Base-by-base conservation (phyloP, 257 asterid species). In the Phtheirospermum japonicum region DNA sequence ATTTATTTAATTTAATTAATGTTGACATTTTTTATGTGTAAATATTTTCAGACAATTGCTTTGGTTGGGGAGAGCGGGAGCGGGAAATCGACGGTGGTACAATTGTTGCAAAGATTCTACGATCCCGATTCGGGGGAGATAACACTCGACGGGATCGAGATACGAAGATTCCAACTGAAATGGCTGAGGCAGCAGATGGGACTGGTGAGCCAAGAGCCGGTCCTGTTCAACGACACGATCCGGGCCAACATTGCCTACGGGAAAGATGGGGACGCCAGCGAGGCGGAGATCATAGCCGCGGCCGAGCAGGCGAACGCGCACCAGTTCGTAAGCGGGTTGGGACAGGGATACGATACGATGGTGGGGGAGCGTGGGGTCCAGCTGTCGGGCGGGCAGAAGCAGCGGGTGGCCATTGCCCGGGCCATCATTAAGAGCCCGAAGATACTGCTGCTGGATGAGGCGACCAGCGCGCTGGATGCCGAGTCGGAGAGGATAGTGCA, bases 161-260 rank as follows among this genome's bases (percentile, higher is more conserved):
- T 91, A 34, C 74, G 74, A 6, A 85, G 82, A 72, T 77, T 91
- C 70, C 85, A 84, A 57, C 62, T 88, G 67, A 85, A 83, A 65
- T 90, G 98, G 98, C 76, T 90, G 10, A 85, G 96, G 64, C 89
- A 70, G 52, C 97, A 85, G 79, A 90, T 90, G 96, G 97, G 97
- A 32, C 89, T 90, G 0, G 97, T 90, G 50, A 85, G 97, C 76
- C 97, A 90, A 74, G 97, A 90, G 63, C 96, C 97, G 0, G 74
- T 83, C 30, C 59, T 90, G 53, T 90, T 90, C 63, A 87, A 90
- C 39, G 83, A 83, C 65, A 87, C 95, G 13, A 87, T 87, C 60
- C 93, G 96, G 0, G 87, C 93, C 62, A 90, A 90, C 75, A 87
- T 90, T 12, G 93, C 90, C 0, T 87, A 83, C 30, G 97, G 91